A percentile compares a stretch with the other conserved stretches of the same genome.
These are phyloP conservation scores for Colletotrichum simmondsii DNA, from an alignment of 2,329 filamentous ascomycete species.

Conservation along the genomic window DNA sequence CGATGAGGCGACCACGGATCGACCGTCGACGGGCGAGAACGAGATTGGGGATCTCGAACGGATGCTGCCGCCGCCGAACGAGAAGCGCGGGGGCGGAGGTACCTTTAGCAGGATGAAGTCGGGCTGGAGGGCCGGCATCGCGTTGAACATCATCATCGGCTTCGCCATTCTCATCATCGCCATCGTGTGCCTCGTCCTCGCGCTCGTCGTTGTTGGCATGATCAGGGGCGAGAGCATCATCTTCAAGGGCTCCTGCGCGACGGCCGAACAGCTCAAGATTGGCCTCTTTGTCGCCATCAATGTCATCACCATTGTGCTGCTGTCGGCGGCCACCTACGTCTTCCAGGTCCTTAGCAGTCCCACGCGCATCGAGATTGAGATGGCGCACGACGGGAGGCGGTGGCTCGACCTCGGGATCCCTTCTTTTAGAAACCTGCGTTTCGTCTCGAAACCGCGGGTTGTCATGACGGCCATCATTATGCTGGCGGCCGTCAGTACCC, in stretches of 20 bases:
- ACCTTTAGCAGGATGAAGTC: conserved; percentile 42
- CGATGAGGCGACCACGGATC: conserved; percentile 26
- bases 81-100: conserved; percentile 38
- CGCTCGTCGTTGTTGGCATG: conserved; percentile 46
- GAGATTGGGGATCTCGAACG: conserved; percentile 31
- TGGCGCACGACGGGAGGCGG: conserved; percentile 54
- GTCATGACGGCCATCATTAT: conserved; percentile 52
- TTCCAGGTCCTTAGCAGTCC: conserved; percentile 67
- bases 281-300: conserved; percentile 58
- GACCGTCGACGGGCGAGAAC: conserved; percentile 1
- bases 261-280: conserved; percentile 49
- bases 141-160: conserved; percentile 54
- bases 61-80: conserved; percentile 20
- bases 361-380: conserved; percentile 58
- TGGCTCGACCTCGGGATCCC: conserved; percentile 67
- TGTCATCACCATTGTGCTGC: conserved; percentile 52
- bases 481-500: conserved; percentile 53
- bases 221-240: conserved; percentile 50
- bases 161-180: conserved; percentile 50
- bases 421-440: conserved; percentile 59
- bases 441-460: conserved; percentile 54
- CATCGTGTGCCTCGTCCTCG: conserved; percentile 52
- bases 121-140: conserved; percentile 61
- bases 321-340: conserved; percentile 63
- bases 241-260: conserved; percentile 50